A percentile compares a stretch with the other conserved stretches of the same genome.
Evolutionary conservation across 805 yeast species (phyloP).

Genomic region (Clavispora vitiphila): DNA sequence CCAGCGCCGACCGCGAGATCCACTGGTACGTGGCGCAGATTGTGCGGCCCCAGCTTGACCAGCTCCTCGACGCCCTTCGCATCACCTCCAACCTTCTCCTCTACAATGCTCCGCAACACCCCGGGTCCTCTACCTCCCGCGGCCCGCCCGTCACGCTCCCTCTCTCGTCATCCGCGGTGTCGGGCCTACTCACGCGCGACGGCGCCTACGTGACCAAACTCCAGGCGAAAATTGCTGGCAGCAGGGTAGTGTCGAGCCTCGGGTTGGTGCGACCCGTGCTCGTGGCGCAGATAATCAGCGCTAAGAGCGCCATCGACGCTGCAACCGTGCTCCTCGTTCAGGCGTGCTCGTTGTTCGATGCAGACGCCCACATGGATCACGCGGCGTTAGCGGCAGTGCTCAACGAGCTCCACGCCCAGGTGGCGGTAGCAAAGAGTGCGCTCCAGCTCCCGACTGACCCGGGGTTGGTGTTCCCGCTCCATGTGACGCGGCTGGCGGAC

Average conservation of each 20-base stretch:
- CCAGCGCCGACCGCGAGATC: slow-evolving; percentile 14
- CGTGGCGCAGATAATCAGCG: slow-evolving; percentile 43
- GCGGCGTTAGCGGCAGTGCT: slow-evolving; percentile 22
- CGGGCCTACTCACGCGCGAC: slow-evolving; percentile 56
- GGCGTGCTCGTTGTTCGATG: slow-evolving; percentile 17
- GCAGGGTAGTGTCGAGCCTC: slow-evolving; percentile 25
- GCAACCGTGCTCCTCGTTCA: slow-evolving; percentile 23
- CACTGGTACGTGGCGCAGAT: slow-evolving; percentile 15
- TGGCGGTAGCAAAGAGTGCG: slow-evolving; percentile 21
- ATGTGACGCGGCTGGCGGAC: slow-evolving; percentile 30
- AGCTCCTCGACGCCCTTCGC: slow-evolving; percentile 30
- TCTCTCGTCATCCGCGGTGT: slow-evolving; percentile 46
- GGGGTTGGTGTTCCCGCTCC: slow-evolving; percentile 52
- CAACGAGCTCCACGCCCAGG: slow-evolving; percentile 19
- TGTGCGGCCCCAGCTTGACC: slow-evolving; percentile 16
- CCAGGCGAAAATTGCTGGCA: slow-evolving; percentile 39
- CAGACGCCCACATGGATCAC: slow-evolving; percentile 12
- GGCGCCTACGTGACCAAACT: slow-evolving; percentile 50
- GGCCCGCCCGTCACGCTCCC: slow-evolving; percentile 51
- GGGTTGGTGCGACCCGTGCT: slow-evolving; percentile 28
- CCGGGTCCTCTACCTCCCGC: slow-evolving; percentile 23
- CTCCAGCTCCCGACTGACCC: slow-evolving; percentile 50
- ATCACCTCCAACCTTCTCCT: slow-evolving; percentile 33
- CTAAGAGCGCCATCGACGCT: slow-evolving; percentile 38
- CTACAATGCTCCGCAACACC: slow-evolving; percentile 33